A percentile compares a stretch with the other conserved stretches of the same genome.
phyloP scores from a whole-genome alignment of 371 early-diverging fungal genomes.

The Lichtheimia ornata region DNA sequence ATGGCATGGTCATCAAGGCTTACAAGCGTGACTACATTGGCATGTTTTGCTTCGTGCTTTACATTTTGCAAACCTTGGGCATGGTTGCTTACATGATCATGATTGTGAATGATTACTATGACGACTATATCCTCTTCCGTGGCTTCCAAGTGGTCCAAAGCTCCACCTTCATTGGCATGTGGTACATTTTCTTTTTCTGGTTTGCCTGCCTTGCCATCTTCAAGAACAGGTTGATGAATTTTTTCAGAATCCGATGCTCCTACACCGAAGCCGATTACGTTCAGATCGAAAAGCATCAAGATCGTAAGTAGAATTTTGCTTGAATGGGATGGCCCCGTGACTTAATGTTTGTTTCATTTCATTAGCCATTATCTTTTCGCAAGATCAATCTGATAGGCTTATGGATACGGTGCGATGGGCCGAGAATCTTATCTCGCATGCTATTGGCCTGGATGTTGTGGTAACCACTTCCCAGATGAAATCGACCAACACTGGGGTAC shows the following conservation, averaged over 20 bases:
- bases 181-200: constrained; percentile 72
- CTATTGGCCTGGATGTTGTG: constrained; percentile 37
- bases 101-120: constrained; percentile 36
- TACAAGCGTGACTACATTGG: constrained; percentile 39
- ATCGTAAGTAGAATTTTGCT: constrained; percentile 35
- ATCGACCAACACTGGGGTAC: constrained; percentile 42
- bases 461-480: constrained; percentile 46
- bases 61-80: constrained; percentile 35
- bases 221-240: constrained; percentile 54
- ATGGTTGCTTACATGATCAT: constrained; percentile 40
- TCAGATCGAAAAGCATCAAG: constrained; percentile 62
- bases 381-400: constrained; percentile 17
- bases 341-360: constrained; percentile 42
- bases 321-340: constrained; percentile 10
- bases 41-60: constrained; percentile 16
- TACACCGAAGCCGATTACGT: constrained; percentile 52
- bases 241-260: constrained; percentile 60
- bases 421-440: constrained; percentile 11
- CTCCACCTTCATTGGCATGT: constrained; percentile 62
- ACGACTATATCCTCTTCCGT: constrained; percentile 30
- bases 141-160: constrained; percentile 36
- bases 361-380: constrained; percentile 26
- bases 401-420: neutral
- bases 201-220: constrained; percentile 49
- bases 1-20: constrained; percentile 35